phyloP scores from a whole-genome alignment of 306 rosid genomes.

The Arachis hypogaea region DNA sequence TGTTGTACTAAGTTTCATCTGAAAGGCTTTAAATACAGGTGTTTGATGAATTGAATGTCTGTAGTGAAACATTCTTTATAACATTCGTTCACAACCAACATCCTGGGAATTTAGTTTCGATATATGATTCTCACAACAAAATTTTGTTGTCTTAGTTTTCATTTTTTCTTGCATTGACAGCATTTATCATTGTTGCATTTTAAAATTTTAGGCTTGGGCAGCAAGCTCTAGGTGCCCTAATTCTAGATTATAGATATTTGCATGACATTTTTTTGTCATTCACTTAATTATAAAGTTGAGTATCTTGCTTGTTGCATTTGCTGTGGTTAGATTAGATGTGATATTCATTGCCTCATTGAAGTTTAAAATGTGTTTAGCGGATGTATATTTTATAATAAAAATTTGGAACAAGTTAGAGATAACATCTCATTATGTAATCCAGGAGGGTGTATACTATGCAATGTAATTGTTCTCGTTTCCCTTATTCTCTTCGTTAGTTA shows the following conservation, averaged over 20 bases:
- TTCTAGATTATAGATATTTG: background rate
- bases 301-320: slow-evolving; percentile 15
- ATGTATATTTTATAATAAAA: background rate
- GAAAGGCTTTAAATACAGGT: background rate
- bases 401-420: background rate
- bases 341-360: background rate
- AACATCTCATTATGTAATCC: too few species aligned
- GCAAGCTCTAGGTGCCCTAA: background rate
- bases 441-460: too few species aligned
- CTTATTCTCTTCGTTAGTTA: too few species aligned
- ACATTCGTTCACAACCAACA: background rate
- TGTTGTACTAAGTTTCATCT: slow-evolving; percentile 19
- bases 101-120: background rate
- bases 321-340: slow-evolving; percentile 19
- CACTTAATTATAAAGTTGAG: background rate
- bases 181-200: background rate
- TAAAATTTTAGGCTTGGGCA: background rate
- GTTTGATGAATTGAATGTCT: slow-evolving; percentile 16
- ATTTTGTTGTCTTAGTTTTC: background rate
- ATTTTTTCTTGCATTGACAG: background rate
- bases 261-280: slow-evolving; percentile 1
- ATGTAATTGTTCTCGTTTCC: too few species aligned
- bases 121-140: background rate
- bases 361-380: background rate
- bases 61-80: slow-evolving; percentile 5